A percentile compares a stretch with the other conserved stretches of the same genome.
phyloP scores from a whole-genome alignment of 169 alveolate genomes.

The Plasmodium reichenowi region DNA sequence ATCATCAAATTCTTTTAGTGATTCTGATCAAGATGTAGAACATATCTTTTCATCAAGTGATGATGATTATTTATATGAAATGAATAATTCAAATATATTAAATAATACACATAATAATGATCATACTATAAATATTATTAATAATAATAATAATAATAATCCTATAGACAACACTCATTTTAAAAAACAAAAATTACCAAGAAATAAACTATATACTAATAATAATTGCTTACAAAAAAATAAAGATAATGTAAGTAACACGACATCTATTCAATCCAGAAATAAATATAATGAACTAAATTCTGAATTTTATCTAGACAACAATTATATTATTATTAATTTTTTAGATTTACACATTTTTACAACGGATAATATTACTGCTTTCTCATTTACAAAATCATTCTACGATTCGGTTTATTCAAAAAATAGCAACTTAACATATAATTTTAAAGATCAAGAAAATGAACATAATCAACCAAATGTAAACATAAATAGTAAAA shows the following conservation, averaged over 20 bases:
- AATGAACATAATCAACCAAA: neutral
- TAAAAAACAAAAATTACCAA: conserved; percentile 4
- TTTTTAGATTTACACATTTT: conserved; percentile 58
- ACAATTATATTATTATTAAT: conserved; percentile 61
- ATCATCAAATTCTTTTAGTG: conserved; percentile 7
- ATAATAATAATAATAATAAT: conserved; percentile 19
- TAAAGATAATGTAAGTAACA: neutral
- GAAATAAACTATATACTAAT: conserved; percentile 20
- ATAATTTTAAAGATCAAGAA: neutral
- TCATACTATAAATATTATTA: conserved; percentile 16
- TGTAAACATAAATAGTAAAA: neutral
- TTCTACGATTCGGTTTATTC: conserved; percentile 54
- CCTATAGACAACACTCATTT: neutral
- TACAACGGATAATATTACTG: conserved; percentile 62
- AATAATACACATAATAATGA: neutral
- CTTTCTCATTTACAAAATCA: conserved; percentile 32
- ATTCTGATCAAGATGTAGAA: neutral
- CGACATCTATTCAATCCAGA: neutral
- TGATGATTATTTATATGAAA: too few relatives aligned
- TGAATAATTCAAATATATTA: too few relatives aligned
- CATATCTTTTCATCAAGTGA: too few relatives aligned
- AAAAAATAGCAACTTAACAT: neutral
- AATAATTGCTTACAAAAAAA: conserved; percentile 2
- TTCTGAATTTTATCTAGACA: conserved; percentile 39
- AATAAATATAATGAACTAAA: conserved; percentile 1